Percentiles rank a stretch among this genome's conserved stretches.
phyloP scores from a whole-genome alignment of 129 eudicot species.

The Flaveria bidentis region DNA sequence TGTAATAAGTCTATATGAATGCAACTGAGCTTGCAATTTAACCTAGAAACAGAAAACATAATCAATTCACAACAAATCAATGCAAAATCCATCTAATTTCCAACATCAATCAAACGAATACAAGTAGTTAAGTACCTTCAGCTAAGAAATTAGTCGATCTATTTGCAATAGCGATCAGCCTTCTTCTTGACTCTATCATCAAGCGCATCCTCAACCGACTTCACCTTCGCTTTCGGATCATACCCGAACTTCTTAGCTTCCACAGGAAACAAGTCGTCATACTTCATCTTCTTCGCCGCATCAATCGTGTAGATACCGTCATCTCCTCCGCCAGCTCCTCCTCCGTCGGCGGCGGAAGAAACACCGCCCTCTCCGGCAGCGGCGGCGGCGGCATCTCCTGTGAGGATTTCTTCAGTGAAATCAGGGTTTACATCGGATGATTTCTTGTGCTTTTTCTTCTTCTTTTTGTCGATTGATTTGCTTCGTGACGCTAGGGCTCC shows the following conservation, averaged over 20 bases:
- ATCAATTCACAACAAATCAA: slow-evolving; percentile 20
- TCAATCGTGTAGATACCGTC: slow-evolving; percentile 75
- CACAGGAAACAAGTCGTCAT: slow-evolving; percentile 93
- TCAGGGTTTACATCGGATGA: slow-evolving; percentile 22
- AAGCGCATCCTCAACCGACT: slow-evolving; percentile 80
- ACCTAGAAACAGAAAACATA: not conserved
- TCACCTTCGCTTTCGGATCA: slow-evolving; percentile 70
- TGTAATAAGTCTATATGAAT: not conserved
- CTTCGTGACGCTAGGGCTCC: slow-evolving; percentile 68
- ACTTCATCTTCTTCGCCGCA: slow-evolving; percentile 83
- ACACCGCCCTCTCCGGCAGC: slow-evolving; percentile 32
- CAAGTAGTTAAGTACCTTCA: slow-evolving; percentile 13
- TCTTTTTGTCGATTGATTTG: slow-evolving; percentile 74
- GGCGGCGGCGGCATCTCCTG: slow-evolving; percentile 47
- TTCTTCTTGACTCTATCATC: slow-evolving; percentile 96
- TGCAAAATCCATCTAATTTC: slow-evolving; percentile 1
- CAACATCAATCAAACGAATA: slow-evolving; percentile 7
- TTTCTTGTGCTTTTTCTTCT: slow-evolving; percentile 66
- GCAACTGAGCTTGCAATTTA: not conserved
- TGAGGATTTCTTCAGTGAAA: slow-evolving; percentile 33
- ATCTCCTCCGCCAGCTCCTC: slow-evolving; percentile 31
- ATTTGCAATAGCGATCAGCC: slow-evolving; percentile 97
- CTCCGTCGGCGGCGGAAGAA: slow-evolving; percentile 30
- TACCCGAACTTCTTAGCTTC: slow-evolving; percentile 83
- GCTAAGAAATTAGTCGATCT: not conserved